Percentiles rank a stretch among this genome's conserved stretches.
Evolutionary conservation across 2,329 filamentous ascomycete species (phyloP).

Genomic region (Cytospora piceae): DNA sequence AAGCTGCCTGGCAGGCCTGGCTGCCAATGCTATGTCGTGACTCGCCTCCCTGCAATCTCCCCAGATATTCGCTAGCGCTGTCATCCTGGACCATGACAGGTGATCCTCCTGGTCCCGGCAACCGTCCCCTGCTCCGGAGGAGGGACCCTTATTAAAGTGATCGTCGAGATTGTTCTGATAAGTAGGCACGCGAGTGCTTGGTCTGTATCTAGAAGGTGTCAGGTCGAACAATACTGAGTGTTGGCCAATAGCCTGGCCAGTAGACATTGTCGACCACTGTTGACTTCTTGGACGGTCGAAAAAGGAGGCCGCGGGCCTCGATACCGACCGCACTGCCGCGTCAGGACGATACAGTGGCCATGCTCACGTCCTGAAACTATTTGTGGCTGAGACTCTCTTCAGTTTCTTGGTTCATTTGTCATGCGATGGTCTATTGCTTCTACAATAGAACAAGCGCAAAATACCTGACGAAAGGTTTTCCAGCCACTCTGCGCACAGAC

Average conservation of each 20-base stretch:
- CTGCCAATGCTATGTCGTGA: neutral
- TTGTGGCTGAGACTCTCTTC: neutral
- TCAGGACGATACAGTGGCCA: neutral
- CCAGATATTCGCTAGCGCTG: slow-evolving; percentile 1
- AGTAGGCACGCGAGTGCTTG: neutral
- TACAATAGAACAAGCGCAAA: neutral
- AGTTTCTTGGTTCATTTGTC: neutral
- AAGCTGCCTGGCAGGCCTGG: too few species aligned
- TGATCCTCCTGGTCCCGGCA: neutral
- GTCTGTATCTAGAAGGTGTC: neutral
- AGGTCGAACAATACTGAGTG: neutral
- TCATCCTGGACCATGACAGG: neutral
- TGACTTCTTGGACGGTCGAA: too few species aligned
- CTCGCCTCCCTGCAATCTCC: slow-evolving; percentile 1
- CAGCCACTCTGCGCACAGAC: neutral
- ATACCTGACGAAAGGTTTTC: neutral
- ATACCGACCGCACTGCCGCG: too few species aligned
- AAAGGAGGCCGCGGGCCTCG: too few species aligned
- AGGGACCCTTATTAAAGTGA: neutral
- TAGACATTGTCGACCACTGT: neutral
- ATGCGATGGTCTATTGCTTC: neutral
- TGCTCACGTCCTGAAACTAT: neutral
- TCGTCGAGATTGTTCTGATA: neutral
- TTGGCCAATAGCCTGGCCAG: neutral
- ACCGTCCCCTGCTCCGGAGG: neutral